Evolutionary conservation across 2,329 filamentous ascomycete species (phyloP).

Genomic region (Fusarium verticillioides): DNA sequence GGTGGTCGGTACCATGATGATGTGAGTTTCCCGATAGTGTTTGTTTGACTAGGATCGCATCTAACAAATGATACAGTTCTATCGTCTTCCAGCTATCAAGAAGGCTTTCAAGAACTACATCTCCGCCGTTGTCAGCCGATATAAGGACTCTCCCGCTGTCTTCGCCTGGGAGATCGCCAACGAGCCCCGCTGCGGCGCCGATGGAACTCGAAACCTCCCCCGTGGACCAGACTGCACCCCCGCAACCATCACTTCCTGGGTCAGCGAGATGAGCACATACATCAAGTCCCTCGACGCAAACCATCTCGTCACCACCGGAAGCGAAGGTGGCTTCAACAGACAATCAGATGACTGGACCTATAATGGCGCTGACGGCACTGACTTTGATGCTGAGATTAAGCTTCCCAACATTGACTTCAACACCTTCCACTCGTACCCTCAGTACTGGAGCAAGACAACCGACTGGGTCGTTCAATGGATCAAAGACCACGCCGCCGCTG

Average conservation of each 20-base stretch:
- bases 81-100: conserved; percentile 61
- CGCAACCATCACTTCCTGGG: conserved; percentile 59
- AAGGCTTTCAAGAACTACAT: conserved; percentile 68
- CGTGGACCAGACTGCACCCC: conserved; percentile 54
- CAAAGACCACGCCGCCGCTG: conserved; percentile 61
- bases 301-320: conserved; percentile 66
- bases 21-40: not conserved
- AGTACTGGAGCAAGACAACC: conserved; percentile 65
- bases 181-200: conserved; percentile 64
- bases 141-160: conserved; percentile 67
- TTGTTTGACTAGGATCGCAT: too few relatives aligned
- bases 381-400: conserved; percentile 61
- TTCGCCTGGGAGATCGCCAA: conserved; percentile 77
- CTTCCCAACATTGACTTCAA: conserved; percentile 64
- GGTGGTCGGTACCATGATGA: conserved; percentile 59
- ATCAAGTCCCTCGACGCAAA: conserved; percentile 63
- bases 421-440: conserved; percentile 66
- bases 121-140: conserved; percentile 67
- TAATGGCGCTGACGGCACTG: conserved; percentile 61
- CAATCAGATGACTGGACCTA: conserved; percentile 57
- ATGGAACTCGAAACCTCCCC: conserved; percentile 58
- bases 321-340: conserved; percentile 67
- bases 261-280: conserved; percentile 64
- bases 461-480: conserved; percentile 66
- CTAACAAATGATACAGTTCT: conserved; percentile 52